Evolutionary conservation across 768 basidiomycete species (phyloP).

Genomic region (Gyrodon lividus): DNA sequence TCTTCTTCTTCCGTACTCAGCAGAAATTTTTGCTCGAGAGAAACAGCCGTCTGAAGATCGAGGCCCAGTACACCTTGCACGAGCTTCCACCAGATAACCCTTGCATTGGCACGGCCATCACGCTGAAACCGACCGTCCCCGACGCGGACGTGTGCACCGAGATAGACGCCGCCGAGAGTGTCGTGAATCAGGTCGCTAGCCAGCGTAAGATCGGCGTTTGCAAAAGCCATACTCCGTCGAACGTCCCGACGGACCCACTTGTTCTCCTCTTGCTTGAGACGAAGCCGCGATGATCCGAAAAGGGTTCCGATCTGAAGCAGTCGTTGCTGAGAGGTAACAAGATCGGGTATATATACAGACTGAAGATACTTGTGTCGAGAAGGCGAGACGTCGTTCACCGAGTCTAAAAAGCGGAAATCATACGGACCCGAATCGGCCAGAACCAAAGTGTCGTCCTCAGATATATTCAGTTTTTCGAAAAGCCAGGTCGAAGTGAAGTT

Average conservation of each 20-base stretch:
- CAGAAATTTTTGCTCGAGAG: constrained; percentile 21
- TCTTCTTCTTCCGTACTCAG: background rate
- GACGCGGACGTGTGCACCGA: constrained; percentile 66
- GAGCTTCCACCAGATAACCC: constrained; percentile 56
- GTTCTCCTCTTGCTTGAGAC: constrained; percentile 43
- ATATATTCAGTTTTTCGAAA: constrained; percentile 23
- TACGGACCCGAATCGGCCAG: constrained; percentile 60
- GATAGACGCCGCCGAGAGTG: constrained; percentile 46
- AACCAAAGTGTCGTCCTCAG: constrained; percentile 38
- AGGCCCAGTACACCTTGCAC: constrained; percentile 48
- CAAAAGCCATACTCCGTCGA: constrained; percentile 57
- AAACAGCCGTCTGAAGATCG: constrained; percentile 34
- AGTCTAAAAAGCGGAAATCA: constrained; percentile 63
- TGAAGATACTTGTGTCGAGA: constrained; percentile 40
- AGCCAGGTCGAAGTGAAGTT: constrained; percentile 43
- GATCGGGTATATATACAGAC: constrained; percentile 41
- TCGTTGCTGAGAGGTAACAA: constrained; percentile 41
- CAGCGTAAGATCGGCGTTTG: constrained; percentile 44
- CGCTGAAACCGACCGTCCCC: constrained; percentile 63
- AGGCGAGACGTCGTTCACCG: constrained; percentile 24
- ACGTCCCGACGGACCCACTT: constrained; percentile 44
- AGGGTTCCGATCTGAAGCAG: constrained; percentile 72
- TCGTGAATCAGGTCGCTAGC: constrained; percentile 45
- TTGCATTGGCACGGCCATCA: constrained; percentile 41
- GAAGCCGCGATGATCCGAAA: constrained; percentile 72